Base-by-base conservation (phyloP, 495 filamentous ascomycete genomes). In the Neurospora cerealis region DNA sequence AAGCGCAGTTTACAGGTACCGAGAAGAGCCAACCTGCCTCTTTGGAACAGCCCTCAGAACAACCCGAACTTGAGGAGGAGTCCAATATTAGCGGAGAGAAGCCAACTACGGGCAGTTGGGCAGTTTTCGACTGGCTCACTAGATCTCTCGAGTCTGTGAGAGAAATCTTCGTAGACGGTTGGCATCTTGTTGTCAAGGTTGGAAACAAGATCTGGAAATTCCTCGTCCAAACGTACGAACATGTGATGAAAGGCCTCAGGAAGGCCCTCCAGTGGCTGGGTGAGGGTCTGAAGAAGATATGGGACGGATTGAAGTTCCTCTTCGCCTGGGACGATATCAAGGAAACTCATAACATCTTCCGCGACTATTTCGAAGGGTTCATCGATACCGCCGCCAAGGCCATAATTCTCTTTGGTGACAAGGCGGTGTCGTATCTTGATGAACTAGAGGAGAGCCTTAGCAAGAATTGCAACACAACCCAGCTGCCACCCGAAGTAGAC, bases 11-110 rank as follows among this genome's bases (percentile, higher is more conserved):
- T 48, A 21, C 41, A 42, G 41, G 41, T 7, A 7, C n/a, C 9
- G 44, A 48, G n/a, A 48, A 48, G n/a, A 10, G 2, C n/a, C 8
- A 48, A 21, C 8, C 9, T 48, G n/a, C 0, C 9, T 48, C 44
- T 5, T 48, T 10, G n/a, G 44, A 48, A 42, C 41, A 42, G 41
- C 17, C 41, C 5, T 6, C 0, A 0, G 41, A 42, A 21, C 19
- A 48, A 21, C 8, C 44, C 19, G 21, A 0, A 21, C 8, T 48
- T 21, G n/a, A 3, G 21, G 44, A 2, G 44, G 9, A 2, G 8
- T 48, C n/a, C n/a, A 11, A 5, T 21, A 21, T 0, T 3, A 48
- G n/a, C 44, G 4, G 9, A 0, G 44, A 21, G 0, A 48, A 0
- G 9, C 44, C 44, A 21, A 48, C 17, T 44, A 44, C 44, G 4